Evolutionary conservation across 306 rosid genomes (phyloP), one percentile per base, ranked within the genome.

Genomic region (Prunus armeniaca): DNA sequence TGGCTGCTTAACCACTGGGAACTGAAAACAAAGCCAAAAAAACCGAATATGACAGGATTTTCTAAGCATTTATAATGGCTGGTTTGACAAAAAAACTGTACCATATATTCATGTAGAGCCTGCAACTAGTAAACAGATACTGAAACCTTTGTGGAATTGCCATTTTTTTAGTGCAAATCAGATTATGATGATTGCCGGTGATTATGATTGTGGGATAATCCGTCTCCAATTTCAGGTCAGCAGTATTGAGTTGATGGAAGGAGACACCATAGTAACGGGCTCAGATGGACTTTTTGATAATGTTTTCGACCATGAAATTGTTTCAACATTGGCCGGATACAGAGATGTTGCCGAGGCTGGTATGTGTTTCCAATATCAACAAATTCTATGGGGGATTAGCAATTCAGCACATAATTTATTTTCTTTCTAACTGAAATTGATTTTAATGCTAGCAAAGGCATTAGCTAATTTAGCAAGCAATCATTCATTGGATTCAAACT

Each of bases 261-360:
- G 93, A 73, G 98, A 92, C 65, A 84, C 73, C 81, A 76, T 95
- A 69, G 89, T 92, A 45, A 86, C 89, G 96, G 98, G 97, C 46
- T 92, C 98, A 0, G 97, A 95, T 49, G 97, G 96, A 11, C 90
- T 91, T 67, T 92, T 88, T 57, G 97, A 95, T 81, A 92, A 92
- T 73, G 86, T 91, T 75, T 95, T 87, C 24, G 88, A 91, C 83
- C 82, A 88, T 61, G 97, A 92, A 86, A 89, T 95, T 74, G 68
- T 83, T 75, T 80, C 79, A 22, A 79, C 86, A 18, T 65, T 83
- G 47, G 78, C 76, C 78, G 65, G 77, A 78, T 76, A 71, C 82
- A 84, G 74, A 71, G 85, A 92, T 78, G 97, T 86, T 72, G 76
- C 82, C 49, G 93, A 89, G 73, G 84, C 97, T 80, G 96, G 99